These are phyloP conservation scores for Phaeosphaeria sp. DNA, from an alignment of 2,329 filamentous ascomycete species.

Conservation along the genomic window DNA sequence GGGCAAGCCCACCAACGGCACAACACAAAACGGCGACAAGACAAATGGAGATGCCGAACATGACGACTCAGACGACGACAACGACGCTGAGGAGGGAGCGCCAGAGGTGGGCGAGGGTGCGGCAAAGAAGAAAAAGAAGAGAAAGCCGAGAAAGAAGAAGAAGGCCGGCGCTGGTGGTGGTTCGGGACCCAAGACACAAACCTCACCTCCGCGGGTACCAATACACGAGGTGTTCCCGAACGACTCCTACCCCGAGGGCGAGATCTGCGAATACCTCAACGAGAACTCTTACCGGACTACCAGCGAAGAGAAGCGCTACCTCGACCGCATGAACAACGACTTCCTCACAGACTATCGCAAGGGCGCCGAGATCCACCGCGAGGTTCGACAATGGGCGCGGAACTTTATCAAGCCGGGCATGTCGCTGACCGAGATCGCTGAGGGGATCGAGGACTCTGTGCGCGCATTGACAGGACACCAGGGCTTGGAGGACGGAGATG, in stretches of 20 bases:
- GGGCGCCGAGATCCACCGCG: conserved; percentile 86
- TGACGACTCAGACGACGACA: conserved; percentile 63
- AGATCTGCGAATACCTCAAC: conserved; percentile 78
- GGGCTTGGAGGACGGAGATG: conserved; percentile 79
- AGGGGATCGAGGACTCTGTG: conserved; percentile 86
- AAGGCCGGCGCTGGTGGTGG: conserved; percentile 53
- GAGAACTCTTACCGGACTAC: conserved; percentile 83
- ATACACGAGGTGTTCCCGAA: conserved; percentile 77
- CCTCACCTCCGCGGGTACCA: conserved; percentile 76
- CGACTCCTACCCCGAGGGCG: conserved; percentile 75
- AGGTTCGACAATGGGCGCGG: conserved; percentile 84
- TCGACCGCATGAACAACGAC: conserved; percentile 80
- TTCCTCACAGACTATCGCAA: conserved; percentile 83
- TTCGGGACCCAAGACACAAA: conserved; percentile 69
- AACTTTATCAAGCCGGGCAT: conserved; percentile 82
- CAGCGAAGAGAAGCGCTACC: conserved; percentile 81
- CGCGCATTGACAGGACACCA: conserved; percentile 77
- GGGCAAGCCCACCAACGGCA: conserved; percentile 38
- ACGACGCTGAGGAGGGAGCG: conserved; percentile 58
- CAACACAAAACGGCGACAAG: conserved; percentile 42
- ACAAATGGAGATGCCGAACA: conserved; percentile 58
- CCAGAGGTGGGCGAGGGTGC: conserved; percentile 45
- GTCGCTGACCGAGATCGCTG: conserved; percentile 80
- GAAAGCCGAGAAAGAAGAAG: conserved; percentile 77
- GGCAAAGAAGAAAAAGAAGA: conserved; percentile 84